Evolutionary conservation across 805 yeast species (phyloP), one percentile per base, ranked within the genome.

Genomic region (Candida alai): DNA sequence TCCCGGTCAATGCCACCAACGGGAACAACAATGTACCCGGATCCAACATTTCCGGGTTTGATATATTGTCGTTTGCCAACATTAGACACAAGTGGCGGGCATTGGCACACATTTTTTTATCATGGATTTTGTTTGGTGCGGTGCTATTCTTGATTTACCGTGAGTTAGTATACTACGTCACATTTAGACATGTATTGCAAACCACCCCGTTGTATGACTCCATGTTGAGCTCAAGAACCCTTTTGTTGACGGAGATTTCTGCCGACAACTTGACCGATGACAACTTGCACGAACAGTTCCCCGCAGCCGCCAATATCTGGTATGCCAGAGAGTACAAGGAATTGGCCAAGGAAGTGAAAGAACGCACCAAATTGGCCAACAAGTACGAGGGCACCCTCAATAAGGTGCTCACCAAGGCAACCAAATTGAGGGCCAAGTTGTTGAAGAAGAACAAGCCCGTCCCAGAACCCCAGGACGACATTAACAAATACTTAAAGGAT

Each of bases 1-100:
- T 84, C 48, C 82, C 94, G 1, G 76, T 84, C 26, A 79, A 81
- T 56, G 88, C 87, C 12, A 74, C 87, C 6, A 79, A 81, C 43
- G 84, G 86, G 18, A 63, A 70, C 30, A 55, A 62, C 32, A 45
- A 60, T 21, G 30, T 24, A 16, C 38, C 41, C 11, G 31, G 28
- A 22, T 37, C 41, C n/a, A 15, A 19, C 6, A 34, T 37, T 15
- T 36, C 52, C 27, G 90, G 89, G 6, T 80, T 84, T 42, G 83
- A 81, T 47, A 60, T 78, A 19, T 62, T 84, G 34, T 66, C 86
- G 1, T 78, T 70, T 49, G 65, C 84, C 19, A 81, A 84, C 46
- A 78, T 81, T 20, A 64, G 60, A 11, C 64, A 79, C 53, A 78
- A 76, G 52, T 74, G 79, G 65, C 69, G 84, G 56, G 72, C 68